Conservation (phyloP, 2,329 filamentous ascomycete species). For the Alternaria solani region DNA sequence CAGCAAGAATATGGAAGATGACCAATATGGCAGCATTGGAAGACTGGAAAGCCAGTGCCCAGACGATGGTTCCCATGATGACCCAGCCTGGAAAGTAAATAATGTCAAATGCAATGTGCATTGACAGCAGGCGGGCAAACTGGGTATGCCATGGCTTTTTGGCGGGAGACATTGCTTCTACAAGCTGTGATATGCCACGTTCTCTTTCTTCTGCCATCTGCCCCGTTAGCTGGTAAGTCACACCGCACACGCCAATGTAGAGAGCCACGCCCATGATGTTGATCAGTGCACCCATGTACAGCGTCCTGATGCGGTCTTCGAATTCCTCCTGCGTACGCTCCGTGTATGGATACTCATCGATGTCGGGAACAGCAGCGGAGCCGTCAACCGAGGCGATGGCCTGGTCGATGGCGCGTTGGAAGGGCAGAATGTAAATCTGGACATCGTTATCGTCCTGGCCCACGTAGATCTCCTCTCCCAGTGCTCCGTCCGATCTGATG, state of each 20-base stretch:
- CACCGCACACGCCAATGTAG: slow-evolving; percentile 78
- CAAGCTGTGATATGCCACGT: slow-evolving; percentile 83
- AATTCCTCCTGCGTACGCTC: slow-evolving; percentile 73
- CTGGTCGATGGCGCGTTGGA: slow-evolving; percentile 80
- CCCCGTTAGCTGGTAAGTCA: slow-evolving; percentile 87
- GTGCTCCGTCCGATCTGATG: slow-evolving; percentile 75
- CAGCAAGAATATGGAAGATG: slow-evolving; percentile 75
- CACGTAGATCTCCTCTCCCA: slow-evolving; percentile 72
- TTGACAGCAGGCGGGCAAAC: slow-evolving; percentile 76
- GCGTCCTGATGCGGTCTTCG: slow-evolving; percentile 68
- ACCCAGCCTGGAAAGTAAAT: slow-evolving; percentile 87
- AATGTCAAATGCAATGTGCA: slow-evolving; percentile 80
- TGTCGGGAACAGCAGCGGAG: slow-evolving; percentile 47
- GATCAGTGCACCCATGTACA: slow-evolving; percentile 77
- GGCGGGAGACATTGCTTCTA: slow-evolving; percentile 92
- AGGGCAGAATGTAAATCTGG: slow-evolving; percentile 78
- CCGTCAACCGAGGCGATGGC: slow-evolving; percentile 70
- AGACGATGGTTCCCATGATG: slow-evolving; percentile 74
- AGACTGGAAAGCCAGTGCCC: slow-evolving; percentile 62
- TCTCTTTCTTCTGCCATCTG: slow-evolving; percentile 87
- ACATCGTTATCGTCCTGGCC: slow-evolving; percentile 73
- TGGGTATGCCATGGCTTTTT: slow-evolving; percentile 77
- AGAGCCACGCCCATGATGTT: slow-evolving; percentile 81
- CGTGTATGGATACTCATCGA: slow-evolving; percentile 79
- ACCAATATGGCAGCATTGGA: slow-evolving; percentile 56